Evolutionary conservation across 2,329 filamentous ascomycete genomes (phyloP).

Genomic region (Arthrobotrys megalospora): DNA sequence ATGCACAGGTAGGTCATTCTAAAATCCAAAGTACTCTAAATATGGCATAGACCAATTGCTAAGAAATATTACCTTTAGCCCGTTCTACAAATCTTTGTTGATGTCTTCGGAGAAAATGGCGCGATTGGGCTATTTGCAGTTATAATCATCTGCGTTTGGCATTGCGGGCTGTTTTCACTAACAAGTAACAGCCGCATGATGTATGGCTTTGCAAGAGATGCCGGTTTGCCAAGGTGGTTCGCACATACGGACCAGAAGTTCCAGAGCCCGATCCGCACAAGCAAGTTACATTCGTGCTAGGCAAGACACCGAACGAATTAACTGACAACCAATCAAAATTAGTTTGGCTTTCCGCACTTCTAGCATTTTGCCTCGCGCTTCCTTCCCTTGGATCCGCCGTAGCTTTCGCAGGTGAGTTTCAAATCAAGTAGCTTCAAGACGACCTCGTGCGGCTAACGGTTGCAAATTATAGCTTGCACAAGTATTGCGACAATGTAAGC

Average conservation of each 20-base stretch:
- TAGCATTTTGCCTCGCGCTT: slow-evolving; percentile 73
- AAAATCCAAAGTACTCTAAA: background rate
- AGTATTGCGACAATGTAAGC: slow-evolving; percentile 72
- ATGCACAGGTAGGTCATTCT: slow-evolving; percentile 65
- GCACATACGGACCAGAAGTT: slow-evolving; percentile 72
- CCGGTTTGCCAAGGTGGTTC: slow-evolving; percentile 73
- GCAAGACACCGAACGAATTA: background rate
- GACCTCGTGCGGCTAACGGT: background rate
- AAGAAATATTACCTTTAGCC: slow-evolving; percentile 67
- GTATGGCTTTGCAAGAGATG: slow-evolving; percentile 74
- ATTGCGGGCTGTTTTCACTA: slow-evolving; percentile 74
- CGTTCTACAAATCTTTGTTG: slow-evolving; percentile 74
- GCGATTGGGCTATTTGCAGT: slow-evolving; percentile 73
- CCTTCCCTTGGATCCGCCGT: slow-evolving; percentile 73
- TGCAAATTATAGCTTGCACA: slow-evolving; percentile 69
- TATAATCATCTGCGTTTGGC: slow-evolving; percentile 75
- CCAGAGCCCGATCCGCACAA: slow-evolving; percentile 70
- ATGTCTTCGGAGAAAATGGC: slow-evolving; percentile 73
- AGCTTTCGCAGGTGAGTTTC: slow-evolving; percentile 69
- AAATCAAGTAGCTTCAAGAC: no score
- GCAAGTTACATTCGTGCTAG: background rate
- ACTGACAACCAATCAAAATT: slow-evolving; percentile 62
- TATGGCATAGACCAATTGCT: background rate
- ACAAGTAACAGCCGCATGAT: slow-evolving; percentile 75
- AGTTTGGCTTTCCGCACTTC: slow-evolving; percentile 72